Evolutionary conservation across 371 early-diverging fungal species (phyloP), one percentile per base, ranked within the genome.

Genomic region (Massospora cicadina): DNA sequence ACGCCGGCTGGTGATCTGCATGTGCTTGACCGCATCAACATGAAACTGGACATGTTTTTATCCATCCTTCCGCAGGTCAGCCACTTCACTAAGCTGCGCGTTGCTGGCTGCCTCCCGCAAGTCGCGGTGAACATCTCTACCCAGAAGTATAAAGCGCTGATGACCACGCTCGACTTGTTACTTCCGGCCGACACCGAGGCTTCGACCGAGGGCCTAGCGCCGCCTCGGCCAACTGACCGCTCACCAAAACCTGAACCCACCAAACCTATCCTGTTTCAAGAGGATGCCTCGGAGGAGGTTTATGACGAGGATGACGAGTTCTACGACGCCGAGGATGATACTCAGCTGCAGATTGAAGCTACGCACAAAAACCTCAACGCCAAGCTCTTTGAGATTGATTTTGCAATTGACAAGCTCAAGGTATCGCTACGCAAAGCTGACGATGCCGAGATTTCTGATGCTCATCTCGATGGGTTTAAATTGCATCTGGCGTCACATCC

Each of bases 111-210:
- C 23, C 72, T 98, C 60, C 95, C 96, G 0, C 70, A 89, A 26
- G 73, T 98, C 3, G 83, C 91, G 63, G 77, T 95, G 66, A 93
- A 91, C 70, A 81, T 98, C 60, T 94, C 96, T 0, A 93, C 96
- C 67, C 81, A 83, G 28, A 96, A 96, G 72, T 95, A 97, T 79
- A 86, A 86, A 66, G 82, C 86, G 0, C 74, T 95, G 12, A 95
- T 94, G 95, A 77, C 78, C 13, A 78, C 91, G 33, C 78, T 85
- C 66, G 81, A 94, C 68, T 66, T 76, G 68, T 73, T 79, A 57
- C 66, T 74, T 25, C 70, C 79, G 23, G 71, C 73, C 65, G 74
- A 71, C 1, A 59, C 71, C n/a, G 65, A 73, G 0, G 71, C 64
- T 0, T 67, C 68, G 0, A 30, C 54, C 33, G n/a, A 57, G 5